Base-by-base conservation (phyloP, 208 protist genomes). In the Crithidia fasciculata region DNA sequence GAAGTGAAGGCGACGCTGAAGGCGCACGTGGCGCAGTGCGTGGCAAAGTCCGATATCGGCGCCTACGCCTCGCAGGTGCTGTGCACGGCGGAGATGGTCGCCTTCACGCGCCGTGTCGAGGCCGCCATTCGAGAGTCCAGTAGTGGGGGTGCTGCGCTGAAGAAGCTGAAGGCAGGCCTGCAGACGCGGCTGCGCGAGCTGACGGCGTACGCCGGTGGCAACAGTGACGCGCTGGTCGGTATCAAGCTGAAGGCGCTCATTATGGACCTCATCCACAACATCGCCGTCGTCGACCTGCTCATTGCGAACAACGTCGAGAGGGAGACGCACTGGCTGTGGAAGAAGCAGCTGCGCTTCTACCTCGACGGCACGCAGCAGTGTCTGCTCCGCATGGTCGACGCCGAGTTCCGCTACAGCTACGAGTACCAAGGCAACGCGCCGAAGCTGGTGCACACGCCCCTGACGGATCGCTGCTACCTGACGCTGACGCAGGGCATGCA, bases 401-500 rank as follows among this genome's bases (percentile, higher is more conserved):
- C 98, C 7, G 76, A 94, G 74, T 99, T 99, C 79, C 75, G 86
- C 57, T 99, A 99, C 86, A 99, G 97, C 67, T 99, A 98, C 84
- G 98, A 99, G 85, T 99, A 99, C 76, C 98, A 99, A 79, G 98
- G 98, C 61, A 99, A 99, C 79, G 97, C 97, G 1, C 86, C 96
- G 7, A 98, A 99, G 81, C 93, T 99, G 8, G 98, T 99, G 45
- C 98, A 99, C 85, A 99, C 98, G 5, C 97, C 98, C 15, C 81
- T 99, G 37, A 99, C 98, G 8, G 98, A 99, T 82, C 98, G 98
- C 62, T 99, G 98, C 86, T 99, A 99, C 84, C 82, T 99, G 44
- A 99, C 98, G 2, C 83, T 99, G 47, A 99, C 98, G 41, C 97
- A 99, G 76, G 98, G 97, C 55, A 99, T 99, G 95, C 91, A 96